These are phyloP conservation scores for Arthrinium phaeospermum DNA, from an alignment of 2,329 filamentous ascomycete species.

Conservation along the genomic window DNA sequence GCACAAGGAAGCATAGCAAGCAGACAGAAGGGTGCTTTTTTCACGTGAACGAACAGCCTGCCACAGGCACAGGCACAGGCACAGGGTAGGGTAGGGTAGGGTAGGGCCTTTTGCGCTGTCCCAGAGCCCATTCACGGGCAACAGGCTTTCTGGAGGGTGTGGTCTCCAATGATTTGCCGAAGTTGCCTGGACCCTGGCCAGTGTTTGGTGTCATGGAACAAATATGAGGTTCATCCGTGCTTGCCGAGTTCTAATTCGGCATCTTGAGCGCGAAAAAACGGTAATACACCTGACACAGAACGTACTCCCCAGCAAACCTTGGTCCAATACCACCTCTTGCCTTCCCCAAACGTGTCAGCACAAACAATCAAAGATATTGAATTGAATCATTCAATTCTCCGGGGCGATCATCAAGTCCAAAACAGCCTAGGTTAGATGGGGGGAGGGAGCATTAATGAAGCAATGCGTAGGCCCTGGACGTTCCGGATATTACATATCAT, in stretches of 20 bases:
- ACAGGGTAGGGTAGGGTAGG: background rate
- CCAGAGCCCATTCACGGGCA: background rate
- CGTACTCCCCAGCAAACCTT: background rate
- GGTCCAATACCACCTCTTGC: background rate
- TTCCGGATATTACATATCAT: conserved; percentile 8
- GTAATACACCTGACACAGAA: background rate
- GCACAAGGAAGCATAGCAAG: background rate
- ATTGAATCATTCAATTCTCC: background rate
- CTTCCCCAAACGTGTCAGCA: background rate
- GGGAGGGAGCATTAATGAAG: conserved; percentile 3
- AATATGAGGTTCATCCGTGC: conserved; percentile 11
- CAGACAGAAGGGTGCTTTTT: background rate
- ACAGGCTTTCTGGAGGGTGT: background rate
- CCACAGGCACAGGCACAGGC: background rate
- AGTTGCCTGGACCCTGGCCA: conserved; percentile 12
- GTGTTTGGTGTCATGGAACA: conserved; percentile 18
- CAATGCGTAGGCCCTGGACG: background rate
- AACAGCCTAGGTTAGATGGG: conserved; percentile 16
- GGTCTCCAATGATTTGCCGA: conserved; percentile 4
- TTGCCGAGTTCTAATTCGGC: conserved; percentile 10
- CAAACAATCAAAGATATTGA: conserved; percentile 3
- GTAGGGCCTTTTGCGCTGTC: background rate
- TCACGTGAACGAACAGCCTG: conserved; percentile 1
- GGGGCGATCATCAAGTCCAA: background rate
- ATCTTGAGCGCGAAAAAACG: background rate